These are phyloP conservation scores for Ambrosia hybrid DNA, from an alignment of 140 eudicot genomes.

Conservation along the genomic window DNA sequence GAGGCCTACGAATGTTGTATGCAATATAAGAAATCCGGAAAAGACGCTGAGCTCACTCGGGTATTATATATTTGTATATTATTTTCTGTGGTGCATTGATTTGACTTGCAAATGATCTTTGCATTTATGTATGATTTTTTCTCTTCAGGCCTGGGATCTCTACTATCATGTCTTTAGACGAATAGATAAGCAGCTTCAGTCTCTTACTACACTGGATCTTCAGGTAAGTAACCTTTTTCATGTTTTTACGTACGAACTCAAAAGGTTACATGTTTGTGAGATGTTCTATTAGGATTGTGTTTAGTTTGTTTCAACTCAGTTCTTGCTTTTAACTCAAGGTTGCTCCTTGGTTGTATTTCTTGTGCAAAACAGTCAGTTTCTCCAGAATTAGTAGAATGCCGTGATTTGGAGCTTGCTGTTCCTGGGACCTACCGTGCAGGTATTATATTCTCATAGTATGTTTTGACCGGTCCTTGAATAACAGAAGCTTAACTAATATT, in stretches of 20 bases:
- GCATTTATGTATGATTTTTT: constrained; percentile 9
- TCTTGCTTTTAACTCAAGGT: constrained; percentile 9
- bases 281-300: neutral
- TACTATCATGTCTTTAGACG: constrained; percentile 94
- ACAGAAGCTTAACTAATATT: constrained; percentile 21
- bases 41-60: constrained; percentile 97
- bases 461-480: constrained; percentile 5
- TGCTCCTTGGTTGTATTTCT: constrained; percentile 22
- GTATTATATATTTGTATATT: constrained; percentile 30
- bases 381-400: constrained; percentile 85
- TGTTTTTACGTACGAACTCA: neutral
- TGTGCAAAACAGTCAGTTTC: constrained; percentile 73
- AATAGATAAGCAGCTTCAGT: constrained; percentile 87
- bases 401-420: constrained; percentile 87
- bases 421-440: constrained; percentile 99
- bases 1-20: constrained; percentile 97
- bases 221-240: constrained; percentile 58
- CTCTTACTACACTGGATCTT: constrained; percentile 84
- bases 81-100: neutral
- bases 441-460: constrained; percentile 22
- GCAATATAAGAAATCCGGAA: constrained; percentile 87
- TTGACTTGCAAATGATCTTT: neutral
- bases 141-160: constrained; percentile 97
- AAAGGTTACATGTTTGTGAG: neutral
- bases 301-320: constrained; percentile 20